Evolutionary conservation across 139 green algal species (phyloP).

Genomic region (Chlamydomonas schloesseri): DNA sequence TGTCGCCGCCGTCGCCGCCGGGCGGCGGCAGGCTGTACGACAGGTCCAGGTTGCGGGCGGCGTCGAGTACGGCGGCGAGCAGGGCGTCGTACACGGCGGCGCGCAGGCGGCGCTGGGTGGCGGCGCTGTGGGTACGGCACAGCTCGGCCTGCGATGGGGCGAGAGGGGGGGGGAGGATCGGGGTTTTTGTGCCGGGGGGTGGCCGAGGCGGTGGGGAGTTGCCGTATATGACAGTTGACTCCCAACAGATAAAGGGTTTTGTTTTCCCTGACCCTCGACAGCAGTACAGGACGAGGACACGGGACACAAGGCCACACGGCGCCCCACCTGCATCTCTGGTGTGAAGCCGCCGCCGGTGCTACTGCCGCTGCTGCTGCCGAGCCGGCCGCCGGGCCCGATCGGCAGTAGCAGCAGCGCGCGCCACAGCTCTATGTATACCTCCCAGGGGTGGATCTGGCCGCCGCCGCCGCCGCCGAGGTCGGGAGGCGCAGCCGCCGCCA

Average conservation of each 20-base stretch:
- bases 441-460: not conserved
- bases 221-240: too few species aligned
- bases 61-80: slow-evolving; percentile 16
- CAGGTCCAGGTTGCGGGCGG: slow-evolving; percentile 29
- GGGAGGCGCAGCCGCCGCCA: not conserved
- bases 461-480: not conserved
- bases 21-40: not conserved
- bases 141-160: not conserved
- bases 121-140: not conserved
- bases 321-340: not conserved
- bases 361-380: not conserved
- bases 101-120: not conserved
- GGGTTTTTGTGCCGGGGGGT: too few species aligned
- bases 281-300: too few species aligned
- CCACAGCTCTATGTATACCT: slow-evolving; percentile 32
- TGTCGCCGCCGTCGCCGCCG: not conserved
- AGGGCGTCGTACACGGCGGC: slow-evolving; percentile 29
- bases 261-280: too few species aligned
- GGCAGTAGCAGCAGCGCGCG: slow-evolving; percentile 18
- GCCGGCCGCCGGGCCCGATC: too few species aligned
- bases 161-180: too few species aligned
- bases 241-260: too few species aligned
- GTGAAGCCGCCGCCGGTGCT: not conserved
- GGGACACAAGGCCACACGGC: too few species aligned
- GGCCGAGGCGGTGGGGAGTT: too few species aligned